phyloP scores from a whole-genome alignment of 179 eudicot species.

The Drosera spatulata region DNA sequence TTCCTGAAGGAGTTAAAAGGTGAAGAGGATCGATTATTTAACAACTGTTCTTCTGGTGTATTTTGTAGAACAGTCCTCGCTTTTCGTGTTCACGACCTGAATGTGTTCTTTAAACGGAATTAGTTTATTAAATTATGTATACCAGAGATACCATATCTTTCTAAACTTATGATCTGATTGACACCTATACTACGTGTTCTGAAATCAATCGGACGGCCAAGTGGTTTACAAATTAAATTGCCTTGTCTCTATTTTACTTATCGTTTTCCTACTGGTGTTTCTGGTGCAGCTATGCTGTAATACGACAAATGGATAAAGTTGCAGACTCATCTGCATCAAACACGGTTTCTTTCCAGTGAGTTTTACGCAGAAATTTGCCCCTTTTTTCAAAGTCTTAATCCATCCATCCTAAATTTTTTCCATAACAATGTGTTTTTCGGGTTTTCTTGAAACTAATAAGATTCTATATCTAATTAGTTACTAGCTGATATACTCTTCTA shows the following conservation, averaged over 20 bases:
- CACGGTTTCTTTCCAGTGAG: constrained; percentile 45
- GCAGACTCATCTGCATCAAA: constrained; percentile 31
- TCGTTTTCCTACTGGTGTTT: neutral
- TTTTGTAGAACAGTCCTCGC: neutral
- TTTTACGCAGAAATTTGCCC: neutral
- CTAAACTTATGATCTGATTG: too few species aligned
- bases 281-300: constrained; percentile 51
- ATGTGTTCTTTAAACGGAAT: too few species aligned
- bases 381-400: neutral
- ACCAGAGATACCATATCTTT: too few species aligned
- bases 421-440: neutral
- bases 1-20: constrained; percentile 83
- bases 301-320: constrained; percentile 56
- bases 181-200: too few species aligned
- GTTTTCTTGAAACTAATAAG: neutral
- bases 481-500: neutral
- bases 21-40: constrained; percentile 10
- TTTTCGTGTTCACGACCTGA: too few species aligned
- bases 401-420: neutral
- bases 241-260: neutral
- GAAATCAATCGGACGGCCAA: too few species aligned
- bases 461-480: too few species aligned
- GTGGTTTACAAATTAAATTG: neutral
- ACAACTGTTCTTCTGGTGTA: neutral
- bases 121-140: too few species aligned